Evolutionary conservation across 176 grass and related monocot species (phyloP).

Genomic region (Juncus effusus): DNA sequence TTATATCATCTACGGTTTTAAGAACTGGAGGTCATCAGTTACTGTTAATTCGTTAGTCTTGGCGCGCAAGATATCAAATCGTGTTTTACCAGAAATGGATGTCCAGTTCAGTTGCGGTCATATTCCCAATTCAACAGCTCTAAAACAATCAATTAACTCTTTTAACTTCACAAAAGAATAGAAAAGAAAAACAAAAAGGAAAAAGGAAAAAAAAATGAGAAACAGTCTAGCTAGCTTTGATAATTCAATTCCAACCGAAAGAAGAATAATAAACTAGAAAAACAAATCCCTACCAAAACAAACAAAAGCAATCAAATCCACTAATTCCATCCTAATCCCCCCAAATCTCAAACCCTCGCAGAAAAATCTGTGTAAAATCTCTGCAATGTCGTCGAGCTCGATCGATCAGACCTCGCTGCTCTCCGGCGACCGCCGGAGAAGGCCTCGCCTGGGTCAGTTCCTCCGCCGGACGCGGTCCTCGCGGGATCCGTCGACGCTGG

Average conservation of each 20-base stretch:
- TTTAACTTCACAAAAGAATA: no score
- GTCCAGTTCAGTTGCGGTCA: no score
- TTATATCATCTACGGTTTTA: no score
- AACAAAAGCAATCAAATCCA: neutral
- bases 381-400: slow-evolving; percentile 12
- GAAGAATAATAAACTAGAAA: neutral
- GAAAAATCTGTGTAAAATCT: neutral
- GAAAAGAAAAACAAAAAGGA: no score
- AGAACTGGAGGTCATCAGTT: no score
- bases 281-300: neutral
- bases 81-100: no score
- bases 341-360: neutral
- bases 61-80: no score
- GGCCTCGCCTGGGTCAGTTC: neutral
- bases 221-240: neutral
- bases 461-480: slow-evolving; percentile 12
- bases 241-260: slow-evolving; percentile 23
- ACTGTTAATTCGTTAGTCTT: no score
- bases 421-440: slow-evolving; percentile 12
- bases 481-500: slow-evolving; percentile 11
- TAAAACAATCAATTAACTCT: no score
- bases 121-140: no score
- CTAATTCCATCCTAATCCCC: neutral
- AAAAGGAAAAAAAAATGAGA: no score
- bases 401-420: slow-evolving; percentile 3